Base-by-base conservation (phyloP, 257 asterid species). In the Fraxinus quadrangulata region DNA sequence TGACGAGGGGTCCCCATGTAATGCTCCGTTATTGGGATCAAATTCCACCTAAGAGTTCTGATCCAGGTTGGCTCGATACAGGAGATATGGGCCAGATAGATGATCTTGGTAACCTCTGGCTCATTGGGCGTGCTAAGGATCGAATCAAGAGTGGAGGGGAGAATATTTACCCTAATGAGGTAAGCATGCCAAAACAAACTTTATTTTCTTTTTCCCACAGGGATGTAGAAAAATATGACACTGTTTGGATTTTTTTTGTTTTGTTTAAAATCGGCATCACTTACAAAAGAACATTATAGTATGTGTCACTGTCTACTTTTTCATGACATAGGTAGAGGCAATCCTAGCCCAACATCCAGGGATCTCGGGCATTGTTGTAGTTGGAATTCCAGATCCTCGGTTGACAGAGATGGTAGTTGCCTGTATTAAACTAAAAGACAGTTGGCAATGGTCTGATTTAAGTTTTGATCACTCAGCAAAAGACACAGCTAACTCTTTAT, bases 61-160 rank as follows among this genome's bases (percentile, higher is more conserved):
- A 83, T 75, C 81, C 82, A 67, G 86, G 86, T 40, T 93, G 99
- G 98, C 76, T 91, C 2, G 98, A 95, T 78, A 95, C 99, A 1
- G 99, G 98, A 78, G 99, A 95, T 74, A 84, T 91, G 2, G 98
- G 99, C 30, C 84, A 51, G 71, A 82, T 90, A 49, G 97, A 93
- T 75, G 90, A 79, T 40, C 54, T n/a, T 11, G 99, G 98, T 67
- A 89, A 89, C 77, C 89, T 95, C 16, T 95, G 97, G 97, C 96
- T 95, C 74, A 74, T 91, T 26, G 99, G 99, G 42, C 97, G 98
- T 59, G 89, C 74, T 34, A 88, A 90, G 74, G 97, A 89, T 37
- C 88, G 86, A 80, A 95, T 95, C 87, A 95, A 93, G 90, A 95
- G 89, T 56, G 98, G 99, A 17, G 99, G 99, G 31, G 99, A 95